These are phyloP conservation scores for Cicer cuneatum DNA, from an alignment of 306 rosid genomes.

Conservation along the genomic window DNA sequence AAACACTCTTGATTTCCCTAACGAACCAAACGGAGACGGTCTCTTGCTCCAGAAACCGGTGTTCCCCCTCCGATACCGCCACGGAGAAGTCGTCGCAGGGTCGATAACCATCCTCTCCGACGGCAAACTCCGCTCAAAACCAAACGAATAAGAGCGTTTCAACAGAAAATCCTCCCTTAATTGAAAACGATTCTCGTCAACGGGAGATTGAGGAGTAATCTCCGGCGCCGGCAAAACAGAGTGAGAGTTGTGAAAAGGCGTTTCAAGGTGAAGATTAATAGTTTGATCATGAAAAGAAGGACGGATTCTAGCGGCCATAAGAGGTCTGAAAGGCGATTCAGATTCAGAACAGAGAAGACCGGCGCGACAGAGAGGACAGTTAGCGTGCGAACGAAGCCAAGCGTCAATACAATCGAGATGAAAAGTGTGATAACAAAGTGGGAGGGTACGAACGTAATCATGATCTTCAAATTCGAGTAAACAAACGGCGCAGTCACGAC, in stretches of 20 bases:
- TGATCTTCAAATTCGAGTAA: conserved; percentile 78
- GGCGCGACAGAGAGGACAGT: conserved; percentile 96
- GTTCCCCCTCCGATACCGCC: conserved; percentile 74
- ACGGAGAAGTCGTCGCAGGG: conserved; percentile 75
- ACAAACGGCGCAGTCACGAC: conserved; percentile 90
- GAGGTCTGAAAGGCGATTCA: conserved; percentile 80
- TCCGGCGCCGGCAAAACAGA: conserved; percentile 52
- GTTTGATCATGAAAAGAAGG: conserved; percentile 80
- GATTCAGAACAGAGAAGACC: conserved; percentile 62
- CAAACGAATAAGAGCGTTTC: conserved; percentile 87
- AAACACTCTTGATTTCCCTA: conserved; percentile 75
- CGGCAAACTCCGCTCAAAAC: conserved; percentile 75
- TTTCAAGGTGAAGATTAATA: conserved; percentile 54
- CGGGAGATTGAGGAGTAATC: conserved; percentile 63
- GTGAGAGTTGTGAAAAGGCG: conserved; percentile 42
- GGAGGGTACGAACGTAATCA: conserved; percentile 83
- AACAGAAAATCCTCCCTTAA: conserved; percentile 71
- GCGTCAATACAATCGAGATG: conserved; percentile 90
- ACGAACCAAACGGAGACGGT: conserved; percentile 80
- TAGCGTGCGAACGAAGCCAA: conserved; percentile 95
- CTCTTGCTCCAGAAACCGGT: conserved; percentile 74
- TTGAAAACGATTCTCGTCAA: conserved; percentile 56
- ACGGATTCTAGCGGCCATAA: conserved; percentile 87
- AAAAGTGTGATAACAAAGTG: conserved; percentile 83
- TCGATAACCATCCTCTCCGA: conserved; percentile 83